phyloP scores from a whole-genome alignment of 306 rosid species.

The Neltuma alba region DNA sequence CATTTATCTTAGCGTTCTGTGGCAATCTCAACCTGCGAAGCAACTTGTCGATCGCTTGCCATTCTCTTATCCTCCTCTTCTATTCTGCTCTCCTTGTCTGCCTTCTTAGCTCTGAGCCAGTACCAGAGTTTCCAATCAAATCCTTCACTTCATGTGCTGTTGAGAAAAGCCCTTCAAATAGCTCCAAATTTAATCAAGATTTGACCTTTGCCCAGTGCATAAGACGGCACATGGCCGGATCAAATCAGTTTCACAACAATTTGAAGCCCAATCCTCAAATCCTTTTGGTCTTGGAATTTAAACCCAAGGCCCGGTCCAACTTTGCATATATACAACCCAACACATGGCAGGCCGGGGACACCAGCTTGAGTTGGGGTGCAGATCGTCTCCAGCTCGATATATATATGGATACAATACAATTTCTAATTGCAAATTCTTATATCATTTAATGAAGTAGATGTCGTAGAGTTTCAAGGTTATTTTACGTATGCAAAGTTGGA shows the following conservation, averaged over 20 bases:
- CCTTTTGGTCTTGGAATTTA: background rate
- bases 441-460: background rate
- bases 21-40: background rate
- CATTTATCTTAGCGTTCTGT: background rate
- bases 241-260: background rate
- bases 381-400: conserved; percentile 88
- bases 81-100: background rate
- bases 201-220: background rate
- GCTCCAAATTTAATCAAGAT: background rate
- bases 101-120: background rate
- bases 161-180: background rate
- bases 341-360: background rate
- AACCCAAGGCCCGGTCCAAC: background rate
- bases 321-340: background rate
- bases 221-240: background rate
- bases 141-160: background rate
- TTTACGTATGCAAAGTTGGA: background rate
- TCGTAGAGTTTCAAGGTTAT: background rate
- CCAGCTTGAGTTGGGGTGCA: conserved; percentile 77
- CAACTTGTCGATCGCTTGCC: background rate
- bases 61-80: too few relatives aligned
- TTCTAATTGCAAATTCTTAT: conserved; percentile 2
- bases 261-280: background rate
- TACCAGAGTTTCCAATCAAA: background rate
- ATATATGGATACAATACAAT: conserved; percentile 62